Conservation (phyloP, 2,329 filamentous ascomycete genomes). For the Colletotrichum coccodes region DNA sequence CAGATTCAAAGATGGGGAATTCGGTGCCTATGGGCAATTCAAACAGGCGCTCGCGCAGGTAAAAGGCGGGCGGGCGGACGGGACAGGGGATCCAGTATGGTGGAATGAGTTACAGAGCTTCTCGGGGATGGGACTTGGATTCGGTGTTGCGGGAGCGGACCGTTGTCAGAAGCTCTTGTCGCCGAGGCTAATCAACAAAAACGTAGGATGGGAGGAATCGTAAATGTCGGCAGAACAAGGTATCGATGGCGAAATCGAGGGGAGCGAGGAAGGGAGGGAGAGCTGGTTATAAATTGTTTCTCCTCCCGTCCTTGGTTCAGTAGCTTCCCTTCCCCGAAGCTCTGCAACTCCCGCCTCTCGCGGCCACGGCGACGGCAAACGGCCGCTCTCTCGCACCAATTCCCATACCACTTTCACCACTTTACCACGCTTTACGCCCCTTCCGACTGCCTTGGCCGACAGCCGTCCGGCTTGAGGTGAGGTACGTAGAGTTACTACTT, state of each 20-base stretch:
- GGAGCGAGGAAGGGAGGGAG: slow-evolving; percentile 9
- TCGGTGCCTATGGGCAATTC: slow-evolving; percentile 3
- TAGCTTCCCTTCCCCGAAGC: slow-evolving; percentile 23
- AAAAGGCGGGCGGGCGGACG: slow-evolving; percentile 13
- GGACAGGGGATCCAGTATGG: not conserved
- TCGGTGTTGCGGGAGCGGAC: not conserved
- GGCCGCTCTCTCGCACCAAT: slow-evolving; percentile 12
- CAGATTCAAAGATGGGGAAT: slow-evolving; percentile 21
- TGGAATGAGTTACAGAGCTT: slow-evolving; percentile 30
- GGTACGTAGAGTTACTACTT: slow-evolving; percentile 25
- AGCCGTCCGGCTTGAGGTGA: slow-evolving; percentile 20
- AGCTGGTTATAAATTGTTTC: slow-evolving; percentile 30
- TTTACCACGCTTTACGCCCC: not conserved
- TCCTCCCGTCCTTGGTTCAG: slow-evolving; percentile 12
- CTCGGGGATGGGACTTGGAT: not conserved
- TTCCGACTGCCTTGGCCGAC: slow-evolving; percentile 32
- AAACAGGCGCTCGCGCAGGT: slow-evolving; percentile 11
- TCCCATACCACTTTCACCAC: slow-evolving; percentile 7
- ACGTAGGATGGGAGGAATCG: slow-evolving; percentile 13
- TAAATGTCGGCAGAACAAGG: slow-evolving; percentile 31
- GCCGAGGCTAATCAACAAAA: slow-evolving; percentile 22
- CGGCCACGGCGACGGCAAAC: slow-evolving; percentile 6
- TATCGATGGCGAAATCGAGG: slow-evolving; percentile 29
- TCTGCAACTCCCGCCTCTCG: slow-evolving; percentile 28
- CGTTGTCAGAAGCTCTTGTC: slow-evolving; percentile 33